Evolutionary conservation across 768 basidiomycete species (phyloP).

Genomic region (Psilocybe cyanescens): DNA sequence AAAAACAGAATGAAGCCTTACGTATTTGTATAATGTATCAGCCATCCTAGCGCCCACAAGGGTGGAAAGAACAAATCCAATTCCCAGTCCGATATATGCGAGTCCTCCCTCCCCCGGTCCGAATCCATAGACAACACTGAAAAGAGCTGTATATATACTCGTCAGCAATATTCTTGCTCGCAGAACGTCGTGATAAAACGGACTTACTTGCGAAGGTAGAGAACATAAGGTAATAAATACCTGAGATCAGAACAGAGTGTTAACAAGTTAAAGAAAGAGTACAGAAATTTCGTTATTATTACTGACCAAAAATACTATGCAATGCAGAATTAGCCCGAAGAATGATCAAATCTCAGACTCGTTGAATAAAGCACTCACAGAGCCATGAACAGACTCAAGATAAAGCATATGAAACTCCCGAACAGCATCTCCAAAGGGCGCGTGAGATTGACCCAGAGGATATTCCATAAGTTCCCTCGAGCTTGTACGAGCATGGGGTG

Average conservation of each 20-base stretch:
- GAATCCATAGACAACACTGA: constrained; percentile 55
- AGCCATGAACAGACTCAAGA: constrained; percentile 71
- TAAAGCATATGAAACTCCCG: constrained; percentile 69
- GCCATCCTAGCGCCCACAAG: constrained; percentile 52
- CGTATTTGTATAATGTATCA: constrained; percentile 50
- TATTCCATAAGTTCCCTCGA: constrained; percentile 34
- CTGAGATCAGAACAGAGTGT: constrained; percentile 28
- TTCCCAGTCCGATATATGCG: constrained; percentile 54
- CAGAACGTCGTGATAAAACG: too few species aligned
- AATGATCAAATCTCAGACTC: not conserved
- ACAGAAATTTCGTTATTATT: not conserved
- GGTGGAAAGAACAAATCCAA: constrained; percentile 56
- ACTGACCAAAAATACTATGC: constrained; percentile 5
- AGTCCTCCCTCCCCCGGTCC: constrained; percentile 56
- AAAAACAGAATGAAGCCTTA: constrained; percentile 25
- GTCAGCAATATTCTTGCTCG: not conserved
- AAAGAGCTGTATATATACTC: constrained; percentile 38
- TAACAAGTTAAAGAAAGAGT: not conserved
- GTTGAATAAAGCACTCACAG: constrained; percentile 48
- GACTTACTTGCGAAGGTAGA: constrained; percentile 63
- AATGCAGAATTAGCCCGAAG: not conserved
- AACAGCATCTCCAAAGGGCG: constrained; percentile 64
- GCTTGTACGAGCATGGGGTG: constrained; percentile 32
- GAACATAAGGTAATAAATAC: constrained; percentile 77
- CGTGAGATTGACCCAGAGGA: constrained; percentile 64